Evolutionary conservation across 2,329 filamentous ascomycete species (phyloP), one percentile per base, ranked within the genome.

Genomic region (Aspergillus pseudoglaucus): DNA sequence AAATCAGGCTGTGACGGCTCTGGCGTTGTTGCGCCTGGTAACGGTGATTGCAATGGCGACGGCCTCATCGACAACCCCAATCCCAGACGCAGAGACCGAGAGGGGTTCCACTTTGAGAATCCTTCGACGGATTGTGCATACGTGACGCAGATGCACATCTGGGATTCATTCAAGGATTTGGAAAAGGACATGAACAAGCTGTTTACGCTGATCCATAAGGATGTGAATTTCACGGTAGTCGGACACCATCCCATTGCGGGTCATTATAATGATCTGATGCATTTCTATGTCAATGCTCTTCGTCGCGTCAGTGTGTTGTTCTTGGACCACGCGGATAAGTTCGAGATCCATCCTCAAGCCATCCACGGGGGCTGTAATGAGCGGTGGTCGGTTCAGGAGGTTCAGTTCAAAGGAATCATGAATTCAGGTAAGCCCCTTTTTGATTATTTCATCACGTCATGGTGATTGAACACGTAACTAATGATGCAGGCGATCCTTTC

Each of bases 271-370:
- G 63, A 66, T 22, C 51, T 66, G 46, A 47, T 63, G 45, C 61
- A 65, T 53, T 65, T 65, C 42, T 64, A 61, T 18, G 60, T 66
- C 38, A 66, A 66, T 45, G 63, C 63, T 2, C 45, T 66, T 23
- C 54, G 61, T 6, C 53, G 63, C 12, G 59, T 65, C 9, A 60
- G 57, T 25, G 49, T 61, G 23, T 37, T 59, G 35, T 64, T 64
- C 41, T 43, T 48, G 15, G 59, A 63, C 23, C 58, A 66, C 47
- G 55, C 56, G 9, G 61, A 66, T 12, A 54, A 52, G 30, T 66
- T 66, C 25, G 50, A 63, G 50, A 58, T 66, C 10, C 57, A 63
- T 33, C 61, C 62, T 0, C 51, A 53, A 43, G 59, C 56, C 12
- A 66, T 66, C 32, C 60, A 63, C 49, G 62, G 62, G 4, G 64